Evolutionary conservation across 1,139 yeast genomes (phyloP).

Genomic region (Diutina ranongensis): DNA sequence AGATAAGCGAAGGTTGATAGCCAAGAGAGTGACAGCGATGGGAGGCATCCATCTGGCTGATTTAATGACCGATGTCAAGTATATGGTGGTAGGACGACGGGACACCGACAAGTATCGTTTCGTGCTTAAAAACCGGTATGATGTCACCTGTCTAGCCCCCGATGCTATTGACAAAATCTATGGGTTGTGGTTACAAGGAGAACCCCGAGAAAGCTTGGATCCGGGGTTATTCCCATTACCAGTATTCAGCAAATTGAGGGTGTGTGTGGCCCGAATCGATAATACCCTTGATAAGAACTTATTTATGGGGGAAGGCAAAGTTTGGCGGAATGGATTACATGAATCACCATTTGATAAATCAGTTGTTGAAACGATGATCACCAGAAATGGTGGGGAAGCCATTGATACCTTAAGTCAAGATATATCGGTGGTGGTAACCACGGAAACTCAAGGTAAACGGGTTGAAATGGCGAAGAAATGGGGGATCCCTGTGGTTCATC

Average conservation of each 20-base stretch:
- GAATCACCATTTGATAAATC: constrained; percentile 15
- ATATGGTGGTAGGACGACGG: constrained; percentile 55
- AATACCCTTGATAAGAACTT: constrained; percentile 9
- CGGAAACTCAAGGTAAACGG: constrained; percentile 47
- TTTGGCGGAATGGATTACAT: constrained; percentile 8
- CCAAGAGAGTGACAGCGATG: constrained; percentile 35
- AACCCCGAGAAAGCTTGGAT: constrained; percentile 10
- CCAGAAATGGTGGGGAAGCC: constrained; percentile 46
- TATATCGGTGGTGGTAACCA: constrained; percentile 41
- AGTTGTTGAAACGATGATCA: constrained; percentile 24
- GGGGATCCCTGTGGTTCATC: constrained; percentile 62
- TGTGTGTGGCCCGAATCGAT: constrained; percentile 35
- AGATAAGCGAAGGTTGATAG: constrained; percentile 20
- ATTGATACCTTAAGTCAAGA: constrained; percentile 44
- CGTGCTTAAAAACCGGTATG: constrained; percentile 47
- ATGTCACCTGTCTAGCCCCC: constrained; percentile 43
- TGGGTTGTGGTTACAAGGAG: constrained; percentile 31
- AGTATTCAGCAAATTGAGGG: constrained; percentile 33
- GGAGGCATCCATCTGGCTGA: constrained; percentile 57
- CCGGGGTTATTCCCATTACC: constrained; percentile 21
- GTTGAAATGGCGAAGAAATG: constrained; percentile 54
- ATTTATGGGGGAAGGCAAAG: not conserved
- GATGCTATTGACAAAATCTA: constrained; percentile 35
- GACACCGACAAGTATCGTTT: constrained; percentile 59
- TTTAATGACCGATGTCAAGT: constrained; percentile 56